Percentiles rank a stretch among this genome's conserved stretches.
These are phyloP conservation scores for Suhomyces bolitotheri DNA, from an alignment of 1,139 yeast genomes.

Conservation along the genomic window DNA sequence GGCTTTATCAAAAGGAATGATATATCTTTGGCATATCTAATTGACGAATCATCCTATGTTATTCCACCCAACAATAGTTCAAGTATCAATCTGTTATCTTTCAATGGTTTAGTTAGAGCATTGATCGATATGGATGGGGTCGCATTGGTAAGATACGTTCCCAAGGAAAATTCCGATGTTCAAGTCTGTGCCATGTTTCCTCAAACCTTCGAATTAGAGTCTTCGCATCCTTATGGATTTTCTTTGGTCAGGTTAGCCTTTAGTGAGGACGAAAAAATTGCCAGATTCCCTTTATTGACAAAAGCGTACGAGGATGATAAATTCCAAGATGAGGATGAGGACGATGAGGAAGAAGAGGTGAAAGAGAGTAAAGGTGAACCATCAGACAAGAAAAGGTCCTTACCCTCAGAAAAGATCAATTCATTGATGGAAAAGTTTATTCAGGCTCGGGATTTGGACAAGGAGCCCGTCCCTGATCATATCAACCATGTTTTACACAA, in stretches of 20 bases:
- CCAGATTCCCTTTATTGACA: slow-evolving; percentile 56
- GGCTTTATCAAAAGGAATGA: slow-evolving; percentile 52
- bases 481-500: slow-evolving; percentile 8
- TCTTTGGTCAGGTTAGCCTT: slow-evolving; percentile 61
- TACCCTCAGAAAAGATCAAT: slow-evolving; percentile 14
- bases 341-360: slow-evolving; percentile 10
- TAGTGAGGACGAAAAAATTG: slow-evolving; percentile 71
- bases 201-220: slow-evolving; percentile 19
- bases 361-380: slow-evolving; percentile 7
- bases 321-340: neutral
- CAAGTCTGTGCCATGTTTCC: slow-evolving; percentile 63
- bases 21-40: slow-evolving; percentile 59
- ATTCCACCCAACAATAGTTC: slow-evolving; percentile 44
- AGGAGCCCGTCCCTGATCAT: slow-evolving; percentile 2
- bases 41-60: slow-evolving; percentile 60
- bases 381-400: slow-evolving; percentile 3
- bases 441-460: slow-evolving; percentile 25
- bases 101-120: slow-evolving; percentile 57
- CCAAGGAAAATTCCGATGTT: slow-evolving; percentile 47
- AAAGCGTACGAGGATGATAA: slow-evolving; percentile 19
- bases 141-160: slow-evolving; percentile 65
- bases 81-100: slow-evolving; percentile 40
- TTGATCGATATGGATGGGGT: slow-evolving; percentile 49
- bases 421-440: slow-evolving; percentile 33
- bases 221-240: slow-evolving; percentile 29